Percentiles rank a stretch among this genome's conserved stretches.
phyloP scores from a whole-genome alignment of 805 yeast genomes.

The Saturnispora bothae region DNA sequence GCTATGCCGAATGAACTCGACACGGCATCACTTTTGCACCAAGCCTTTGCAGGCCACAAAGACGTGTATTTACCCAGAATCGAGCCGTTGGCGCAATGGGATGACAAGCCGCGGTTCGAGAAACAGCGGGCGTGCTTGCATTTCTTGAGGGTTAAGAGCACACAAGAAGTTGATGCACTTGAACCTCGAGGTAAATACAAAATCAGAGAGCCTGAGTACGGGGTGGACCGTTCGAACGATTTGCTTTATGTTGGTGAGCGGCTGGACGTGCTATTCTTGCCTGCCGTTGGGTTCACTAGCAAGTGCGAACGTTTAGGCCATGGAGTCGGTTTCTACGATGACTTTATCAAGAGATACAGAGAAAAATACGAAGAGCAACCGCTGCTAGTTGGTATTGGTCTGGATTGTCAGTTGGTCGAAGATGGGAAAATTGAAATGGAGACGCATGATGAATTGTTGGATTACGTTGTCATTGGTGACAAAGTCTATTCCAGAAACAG shows the following conservation, averaged over 20 bases:
- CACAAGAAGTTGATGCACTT: constrained; percentile 34
- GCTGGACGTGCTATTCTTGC: constrained; percentile 67
- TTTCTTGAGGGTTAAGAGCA: constrained; percentile 41
- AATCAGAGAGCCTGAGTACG: constrained; percentile 52
- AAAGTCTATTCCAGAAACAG: constrained; percentile 11
- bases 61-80: constrained; percentile 47
- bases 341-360: constrained; percentile 44
- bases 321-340: constrained; percentile 91
- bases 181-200: constrained; percentile 59
- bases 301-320: constrained; percentile 59
- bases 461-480: constrained; percentile 40
- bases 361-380: constrained; percentile 31
- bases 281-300: constrained; percentile 72
- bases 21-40: constrained; percentile 43
- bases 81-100: constrained; percentile 23
- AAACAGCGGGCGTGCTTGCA: constrained; percentile 36
- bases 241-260: constrained; percentile 10
- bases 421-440: constrained; percentile 40
- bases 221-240: constrained; percentile 14
- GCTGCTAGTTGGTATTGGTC: constrained; percentile 49
- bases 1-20: constrained; percentile 63
- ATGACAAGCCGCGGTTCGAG: constrained; percentile 17
- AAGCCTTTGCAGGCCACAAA: constrained; percentile 39
- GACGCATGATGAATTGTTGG: constrained; percentile 51
- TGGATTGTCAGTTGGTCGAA: constrained; percentile 48